Evolutionary conservation across 169 alveolate species (phyloP).

Genomic region (Babesia bigemina): DNA sequence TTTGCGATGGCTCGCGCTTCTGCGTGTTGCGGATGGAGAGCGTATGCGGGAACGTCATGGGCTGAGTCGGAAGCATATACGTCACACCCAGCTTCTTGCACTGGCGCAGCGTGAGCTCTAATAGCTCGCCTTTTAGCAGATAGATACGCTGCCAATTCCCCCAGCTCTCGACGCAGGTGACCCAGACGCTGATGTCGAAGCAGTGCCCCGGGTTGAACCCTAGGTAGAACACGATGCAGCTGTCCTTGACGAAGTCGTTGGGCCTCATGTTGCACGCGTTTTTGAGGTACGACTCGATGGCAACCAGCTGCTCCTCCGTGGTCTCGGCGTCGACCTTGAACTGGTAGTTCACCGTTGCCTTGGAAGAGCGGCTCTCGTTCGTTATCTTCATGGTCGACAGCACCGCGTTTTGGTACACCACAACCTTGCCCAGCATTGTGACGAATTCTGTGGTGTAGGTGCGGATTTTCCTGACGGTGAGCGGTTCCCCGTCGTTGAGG

Average conservation of each 20-base stretch:
- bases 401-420: constrained; percentile 81
- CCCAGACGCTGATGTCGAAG: constrained; percentile 74
- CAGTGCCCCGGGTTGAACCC: constrained; percentile 84
- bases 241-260: constrained; percentile 80
- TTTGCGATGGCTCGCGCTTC: background rate
- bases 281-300: constrained; percentile 68
- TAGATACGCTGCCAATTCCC: constrained; percentile 79
- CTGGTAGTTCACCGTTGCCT: constrained; percentile 75
- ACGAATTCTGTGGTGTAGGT: constrained; percentile 86
- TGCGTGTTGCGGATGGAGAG: constrained; percentile 45
- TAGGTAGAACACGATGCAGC: constrained; percentile 68
- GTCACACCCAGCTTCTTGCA: constrained; percentile 69
- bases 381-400: constrained; percentile 80
- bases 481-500: constrained; percentile 81
- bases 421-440: constrained; percentile 78
- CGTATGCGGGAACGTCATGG: constrained; percentile 70
- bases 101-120: constrained; percentile 71
- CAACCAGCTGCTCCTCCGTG: constrained; percentile 73
- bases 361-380: constrained; percentile 82
- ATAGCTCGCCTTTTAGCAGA: constrained; percentile 72
- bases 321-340: constrained; percentile 80
- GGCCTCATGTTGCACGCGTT: constrained; percentile 74
- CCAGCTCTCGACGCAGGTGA: constrained; percentile 82
- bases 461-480: constrained; percentile 79
- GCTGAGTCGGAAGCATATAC: constrained; percentile 73